Evolutionary conservation across 2,329 filamentous ascomycete genomes (phyloP).

Genomic region (Allantophomopsis lycopodina): DNA sequence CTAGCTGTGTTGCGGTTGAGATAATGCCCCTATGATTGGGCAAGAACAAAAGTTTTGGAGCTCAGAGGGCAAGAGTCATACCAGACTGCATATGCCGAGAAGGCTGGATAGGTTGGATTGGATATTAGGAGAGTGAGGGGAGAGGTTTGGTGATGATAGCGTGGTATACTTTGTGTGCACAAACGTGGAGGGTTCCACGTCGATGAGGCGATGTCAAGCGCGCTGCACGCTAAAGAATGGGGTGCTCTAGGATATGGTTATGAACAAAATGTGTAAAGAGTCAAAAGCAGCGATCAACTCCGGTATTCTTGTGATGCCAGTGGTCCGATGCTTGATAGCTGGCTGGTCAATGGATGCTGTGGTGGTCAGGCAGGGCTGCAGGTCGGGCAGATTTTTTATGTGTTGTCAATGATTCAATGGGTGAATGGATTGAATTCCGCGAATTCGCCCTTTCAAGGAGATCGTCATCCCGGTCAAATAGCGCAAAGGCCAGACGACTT

Average conservation of each 20-base stretch:
- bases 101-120: constrained; percentile 12
- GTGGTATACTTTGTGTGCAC: constrained; percentile 1
- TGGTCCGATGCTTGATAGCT: too few relatives aligned
- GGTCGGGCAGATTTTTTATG: constrained; percentile 28
- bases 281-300: too few relatives aligned
- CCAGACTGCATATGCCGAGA: constrained; percentile 12
- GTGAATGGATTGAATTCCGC: too few relatives aligned
- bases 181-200: constrained; percentile 4
- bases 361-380: neutral
- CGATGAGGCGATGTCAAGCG: constrained; percentile 20
- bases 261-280: too few relatives aligned
- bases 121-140: constrained; percentile 2
- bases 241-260: too few relatives aligned
- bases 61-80: constrained; percentile 18
- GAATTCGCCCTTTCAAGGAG: too few relatives aligned
- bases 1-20: constrained; percentile 14
- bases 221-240: constrained; percentile 18
- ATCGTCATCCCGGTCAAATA: too few relatives aligned
- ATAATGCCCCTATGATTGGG: constrained; percentile 15
- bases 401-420: constrained; percentile 27
- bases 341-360: too few relatives aligned
- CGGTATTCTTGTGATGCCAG: too few relatives aligned
- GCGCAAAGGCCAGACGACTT: too few relatives aligned
- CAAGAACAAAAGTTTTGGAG: constrained; percentile 13
- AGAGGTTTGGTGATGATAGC: constrained; percentile 5